These are phyloP conservation scores for Metschnikowia bowlesiae DNA, from an alignment of 805 yeast species.

Conservation along the genomic window DNA sequence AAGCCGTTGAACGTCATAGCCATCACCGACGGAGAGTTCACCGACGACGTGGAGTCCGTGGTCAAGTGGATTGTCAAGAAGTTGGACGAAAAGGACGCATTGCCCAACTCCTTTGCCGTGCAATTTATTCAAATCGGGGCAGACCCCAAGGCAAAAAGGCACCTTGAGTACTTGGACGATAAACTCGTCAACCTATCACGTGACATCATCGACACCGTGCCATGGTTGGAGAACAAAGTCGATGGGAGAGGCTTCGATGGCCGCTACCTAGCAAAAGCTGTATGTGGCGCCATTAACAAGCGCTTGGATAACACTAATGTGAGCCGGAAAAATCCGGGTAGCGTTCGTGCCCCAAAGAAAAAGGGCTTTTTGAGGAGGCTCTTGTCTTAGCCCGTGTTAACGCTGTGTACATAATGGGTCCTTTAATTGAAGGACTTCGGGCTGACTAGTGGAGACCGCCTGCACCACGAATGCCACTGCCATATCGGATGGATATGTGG, in stretches of 20 bases:
- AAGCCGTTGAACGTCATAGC: slow-evolving; percentile 15
- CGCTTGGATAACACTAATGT: slow-evolving; percentile 8
- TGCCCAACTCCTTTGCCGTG: slow-evolving; percentile 14
- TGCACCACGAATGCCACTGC: no score
- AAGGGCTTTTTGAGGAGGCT: slow-evolving; percentile 7
- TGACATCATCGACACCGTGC: slow-evolving; percentile 16
- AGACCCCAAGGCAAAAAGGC: slow-evolving; percentile 8
- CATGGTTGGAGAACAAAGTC: slow-evolving; percentile 10
- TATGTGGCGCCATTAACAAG: slow-evolving; percentile 15
- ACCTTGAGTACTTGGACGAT: slow-evolving; percentile 12
- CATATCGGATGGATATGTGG: no score
- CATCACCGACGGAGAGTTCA: slow-evolving; percentile 15
- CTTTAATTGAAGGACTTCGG: no score
- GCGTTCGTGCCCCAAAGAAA: slow-evolving; percentile 1
- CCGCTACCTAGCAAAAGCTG: slow-evolving; percentile 13
- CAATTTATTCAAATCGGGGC: slow-evolving; percentile 17
- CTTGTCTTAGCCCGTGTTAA: background rate
- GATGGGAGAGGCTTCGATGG: slow-evolving; percentile 13
- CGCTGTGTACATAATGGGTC: background rate
- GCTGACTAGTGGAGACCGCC: no score
- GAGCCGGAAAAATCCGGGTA: background rate
- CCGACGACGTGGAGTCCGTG: slow-evolving; percentile 14
- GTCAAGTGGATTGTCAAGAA: slow-evolving; percentile 14
- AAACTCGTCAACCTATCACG: slow-evolving; percentile 8
- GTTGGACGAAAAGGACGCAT: slow-evolving; percentile 9